These are phyloP conservation scores for Annulohypoxylon nitens DNA, from an alignment of 495 filamentous ascomycete species.

Conservation along the genomic window DNA sequence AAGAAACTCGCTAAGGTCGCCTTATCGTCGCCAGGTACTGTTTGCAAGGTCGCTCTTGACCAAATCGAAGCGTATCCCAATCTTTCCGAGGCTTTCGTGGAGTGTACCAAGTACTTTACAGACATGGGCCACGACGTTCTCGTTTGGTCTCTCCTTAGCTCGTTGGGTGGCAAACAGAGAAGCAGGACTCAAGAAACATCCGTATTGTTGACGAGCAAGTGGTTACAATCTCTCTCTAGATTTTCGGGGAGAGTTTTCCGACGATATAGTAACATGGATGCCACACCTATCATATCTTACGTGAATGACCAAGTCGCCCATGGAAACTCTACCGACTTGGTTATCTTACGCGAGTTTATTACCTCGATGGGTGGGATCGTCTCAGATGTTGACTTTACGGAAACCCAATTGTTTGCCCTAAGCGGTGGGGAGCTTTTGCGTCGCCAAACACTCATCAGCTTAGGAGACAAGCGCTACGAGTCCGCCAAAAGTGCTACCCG, in stretches of 20 bases:
- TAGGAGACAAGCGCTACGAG: slow-evolving; percentile 81
- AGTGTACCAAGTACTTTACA: slow-evolving; percentile 93
- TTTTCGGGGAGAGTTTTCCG: slow-evolving; percentile 92
- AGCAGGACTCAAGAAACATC: slow-evolving; percentile 81
- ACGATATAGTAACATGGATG: slow-evolving; percentile 83
- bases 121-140: slow-evolving; percentile 92
- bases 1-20: slow-evolving; percentile 88
- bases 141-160: slow-evolving; percentile 86
- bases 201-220: slow-evolving; percentile 87
- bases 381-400: slow-evolving; percentile 85
- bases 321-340: slow-evolving; percentile 86
- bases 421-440: slow-evolving; percentile 85
- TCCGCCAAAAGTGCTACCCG: slow-evolving; percentile 73
- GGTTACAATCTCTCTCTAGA: slow-evolving; percentile 84
- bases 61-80: slow-evolving; percentile 95
- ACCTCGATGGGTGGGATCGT: slow-evolving; percentile 93
- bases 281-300: slow-evolving; percentile 88
- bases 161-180: slow-evolving; percentile 78
- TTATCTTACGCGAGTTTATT: slow-evolving; percentile 89
- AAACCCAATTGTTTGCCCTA: slow-evolving; percentile 86
- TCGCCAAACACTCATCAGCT: slow-evolving; percentile 78
- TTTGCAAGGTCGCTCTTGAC: slow-evolving; percentile 85
- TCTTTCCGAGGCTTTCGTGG: slow-evolving; percentile 90
- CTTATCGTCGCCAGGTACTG: slow-evolving; percentile 86
- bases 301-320: slow-evolving; percentile 83